A percentile compares a stretch with the other conserved stretches of the same genome.
Conservation (phyloP, 768 basidiomycete genomes). For the Mycena metata region DNA sequence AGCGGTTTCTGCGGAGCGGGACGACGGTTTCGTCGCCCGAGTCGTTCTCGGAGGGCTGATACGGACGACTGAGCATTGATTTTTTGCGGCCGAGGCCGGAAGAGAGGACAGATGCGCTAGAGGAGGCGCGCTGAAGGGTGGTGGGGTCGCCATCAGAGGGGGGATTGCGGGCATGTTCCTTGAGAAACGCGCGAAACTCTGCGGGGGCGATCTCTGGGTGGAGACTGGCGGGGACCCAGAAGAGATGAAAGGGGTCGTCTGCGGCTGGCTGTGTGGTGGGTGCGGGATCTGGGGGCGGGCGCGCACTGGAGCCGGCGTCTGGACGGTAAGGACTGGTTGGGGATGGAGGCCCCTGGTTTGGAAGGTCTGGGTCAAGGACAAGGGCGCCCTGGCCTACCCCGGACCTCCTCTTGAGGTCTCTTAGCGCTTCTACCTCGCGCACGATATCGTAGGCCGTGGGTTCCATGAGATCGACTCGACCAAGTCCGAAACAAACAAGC, state of each 20-base stretch:
- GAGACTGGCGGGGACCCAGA: slow-evolving; percentile 97
- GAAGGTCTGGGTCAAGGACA: slow-evolving; percentile 92
- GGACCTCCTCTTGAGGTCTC: slow-evolving; percentile 88
- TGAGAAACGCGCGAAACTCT: slow-evolving; percentile 95
- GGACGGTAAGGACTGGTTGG: slow-evolving; percentile 59
- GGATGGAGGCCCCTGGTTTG: slow-evolving; percentile 73
- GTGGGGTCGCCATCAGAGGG: slow-evolving; percentile 62
- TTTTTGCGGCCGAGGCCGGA: slow-evolving; percentile 82
- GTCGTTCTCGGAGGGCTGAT: slow-evolving; percentile 85
- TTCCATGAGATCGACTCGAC: slow-evolving; percentile 61
- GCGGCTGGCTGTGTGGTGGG: slow-evolving; percentile 54
- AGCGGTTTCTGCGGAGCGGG: slow-evolving; percentile 77
- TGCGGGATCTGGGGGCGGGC: slow-evolving; percentile 41
- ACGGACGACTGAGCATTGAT: slow-evolving; percentile 96
- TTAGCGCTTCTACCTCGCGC: slow-evolving; percentile 90
- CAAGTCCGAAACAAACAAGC: slow-evolving; percentile 7
- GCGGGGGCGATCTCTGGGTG: slow-evolving; percentile 98
- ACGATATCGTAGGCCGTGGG: slow-evolving; percentile 89
- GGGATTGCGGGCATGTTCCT: slow-evolving; percentile 85
- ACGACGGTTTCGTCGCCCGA: slow-evolving; percentile 77
- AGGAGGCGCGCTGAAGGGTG: slow-evolving; percentile 57
- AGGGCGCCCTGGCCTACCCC: slow-evolving; percentile 81
- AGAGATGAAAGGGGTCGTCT: slow-evolving; percentile 91
- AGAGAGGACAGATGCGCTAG: slow-evolving; percentile 55
- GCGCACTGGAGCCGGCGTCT: slow-evolving; percentile 58